These are phyloP conservation scores for Arthroderma uncinatum DNA, from an alignment of 2,329 filamentous ascomycete species.

Conservation along the genomic window DNA sequence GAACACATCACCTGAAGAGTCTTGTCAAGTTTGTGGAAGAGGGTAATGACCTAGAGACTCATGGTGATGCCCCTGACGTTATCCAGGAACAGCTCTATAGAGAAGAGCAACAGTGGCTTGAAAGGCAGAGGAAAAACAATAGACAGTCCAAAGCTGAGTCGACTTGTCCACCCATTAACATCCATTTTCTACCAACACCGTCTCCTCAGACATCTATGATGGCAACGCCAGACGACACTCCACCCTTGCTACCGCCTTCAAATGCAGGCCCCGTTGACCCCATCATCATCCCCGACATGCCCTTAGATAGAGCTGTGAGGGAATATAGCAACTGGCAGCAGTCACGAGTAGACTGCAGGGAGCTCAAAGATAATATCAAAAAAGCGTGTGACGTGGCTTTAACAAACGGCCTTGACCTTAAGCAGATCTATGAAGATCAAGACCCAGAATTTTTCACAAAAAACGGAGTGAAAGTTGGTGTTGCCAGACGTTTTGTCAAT, in stretches of 20 bases:
- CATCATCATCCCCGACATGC: not conserved
- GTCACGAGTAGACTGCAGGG: slow-evolving; percentile 2
- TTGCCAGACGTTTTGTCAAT: too few species aligned
- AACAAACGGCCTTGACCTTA: too few species aligned
- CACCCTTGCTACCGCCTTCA: not conserved
- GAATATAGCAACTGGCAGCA: slow-evolving; percentile 6
- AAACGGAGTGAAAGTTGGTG: too few species aligned
- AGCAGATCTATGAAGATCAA: too few species aligned
- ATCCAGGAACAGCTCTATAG: slow-evolving; percentile 25
- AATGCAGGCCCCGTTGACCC: not conserved
- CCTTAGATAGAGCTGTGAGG: slow-evolving; percentile 2
- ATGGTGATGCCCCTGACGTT: slow-evolving; percentile 24
- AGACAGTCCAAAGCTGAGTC: slow-evolving; percentile 12
- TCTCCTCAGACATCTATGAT: too few species aligned
- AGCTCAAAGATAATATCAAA: slow-evolving; percentile 2
- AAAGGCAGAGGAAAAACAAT: slow-evolving; percentile 17
- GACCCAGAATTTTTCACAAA: too few species aligned
- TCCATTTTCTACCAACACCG: slow-evolving; percentile 21
- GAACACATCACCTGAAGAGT: slow-evolving; percentile 21
- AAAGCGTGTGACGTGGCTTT: too few species aligned
- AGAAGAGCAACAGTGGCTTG: slow-evolving; percentile 22
- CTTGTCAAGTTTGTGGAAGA: slow-evolving; percentile 22
- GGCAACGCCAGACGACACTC: not conserved
- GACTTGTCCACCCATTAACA: slow-evolving; percentile 21
- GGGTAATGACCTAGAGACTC: slow-evolving; percentile 17